A percentile compares a stretch with the other conserved stretches of the same genome.
phyloP scores from a whole-genome alignment of 1,139 yeast species.

The Diutina siamensis region DNA sequence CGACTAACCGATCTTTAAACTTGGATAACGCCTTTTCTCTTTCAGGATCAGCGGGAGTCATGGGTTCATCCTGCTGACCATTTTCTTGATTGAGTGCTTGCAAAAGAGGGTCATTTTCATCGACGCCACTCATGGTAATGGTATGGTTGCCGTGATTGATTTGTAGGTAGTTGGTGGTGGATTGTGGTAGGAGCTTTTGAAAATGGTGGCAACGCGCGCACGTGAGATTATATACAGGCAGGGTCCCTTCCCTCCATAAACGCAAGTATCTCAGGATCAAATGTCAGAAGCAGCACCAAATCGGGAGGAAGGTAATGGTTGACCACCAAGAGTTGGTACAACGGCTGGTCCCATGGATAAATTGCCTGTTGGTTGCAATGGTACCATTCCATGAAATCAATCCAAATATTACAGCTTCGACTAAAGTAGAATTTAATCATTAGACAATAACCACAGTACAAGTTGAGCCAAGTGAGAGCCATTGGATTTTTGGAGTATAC shows the following conservation, averaged over 20 bases:
- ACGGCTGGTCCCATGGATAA: background rate
- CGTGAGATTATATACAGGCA: too few species aligned
- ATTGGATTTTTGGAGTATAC: background rate
- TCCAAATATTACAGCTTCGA: background rate
- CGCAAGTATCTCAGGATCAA: background rate
- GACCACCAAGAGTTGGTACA: background rate
- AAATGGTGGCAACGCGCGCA: background rate
- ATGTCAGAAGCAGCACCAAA: background rate
- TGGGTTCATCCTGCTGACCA: conserved; percentile 8
- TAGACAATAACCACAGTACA: background rate
- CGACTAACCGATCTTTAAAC: conserved; percentile 77
- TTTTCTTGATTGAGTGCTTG: conserved; percentile 35
- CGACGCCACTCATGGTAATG: conserved; percentile 9
- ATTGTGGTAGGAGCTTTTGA: too few species aligned
- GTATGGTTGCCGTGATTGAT: background rate
- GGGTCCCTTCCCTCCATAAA: too few species aligned
- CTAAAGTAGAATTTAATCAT: background rate
- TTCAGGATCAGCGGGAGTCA: conserved; percentile 48
- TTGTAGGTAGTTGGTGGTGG: background rate
- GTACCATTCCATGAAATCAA: background rate
- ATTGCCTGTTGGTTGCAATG: background rate
- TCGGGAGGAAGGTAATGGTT: background rate
- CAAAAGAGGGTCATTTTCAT: conserved; percentile 63
- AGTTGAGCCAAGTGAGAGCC: background rate
- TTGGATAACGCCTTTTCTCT: conserved; percentile 70